Conservation (phyloP, 2,329 filamentous ascomycete genomes). For the Metarhizium robertsii region DNA sequence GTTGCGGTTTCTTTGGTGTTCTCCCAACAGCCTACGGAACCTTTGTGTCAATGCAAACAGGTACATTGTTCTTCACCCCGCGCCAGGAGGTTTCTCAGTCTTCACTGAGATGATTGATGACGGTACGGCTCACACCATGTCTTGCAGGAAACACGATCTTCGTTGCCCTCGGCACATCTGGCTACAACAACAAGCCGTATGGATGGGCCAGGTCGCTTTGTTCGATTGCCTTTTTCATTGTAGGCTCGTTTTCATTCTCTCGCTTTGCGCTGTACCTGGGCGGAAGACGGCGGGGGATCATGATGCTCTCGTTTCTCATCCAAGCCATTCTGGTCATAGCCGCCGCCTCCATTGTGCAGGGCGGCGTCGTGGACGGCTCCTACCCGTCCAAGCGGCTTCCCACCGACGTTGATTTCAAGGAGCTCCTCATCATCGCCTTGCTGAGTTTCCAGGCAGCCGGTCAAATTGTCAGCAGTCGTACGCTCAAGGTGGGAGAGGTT, state of each 20-base stretch:
- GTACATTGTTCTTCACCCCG: conserved; percentile 6
- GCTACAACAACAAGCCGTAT: conserved; percentile 38
- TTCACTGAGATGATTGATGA: too few species aligned
- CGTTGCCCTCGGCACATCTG: conserved; percentile 46
- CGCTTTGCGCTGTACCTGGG: conserved; percentile 14
- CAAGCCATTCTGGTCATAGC: conserved; percentile 42
- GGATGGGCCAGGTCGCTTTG: conserved; percentile 40
- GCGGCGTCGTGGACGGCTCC: conserved; percentile 18
- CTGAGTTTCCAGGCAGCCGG: conserved; percentile 45
- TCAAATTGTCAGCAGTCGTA: conserved; percentile 40
- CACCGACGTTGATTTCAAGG: conserved; percentile 14
- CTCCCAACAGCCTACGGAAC: conserved; percentile 14
- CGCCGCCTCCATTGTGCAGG: conserved; percentile 42
- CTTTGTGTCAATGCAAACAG: conserved; percentile 30
- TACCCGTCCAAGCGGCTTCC: conserved; percentile 7
- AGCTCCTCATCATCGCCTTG: conserved; percentile 33
- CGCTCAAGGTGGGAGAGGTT: conserved; percentile 42
- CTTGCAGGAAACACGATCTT: conserved; percentile 51
- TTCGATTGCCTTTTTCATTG: conserved; percentile 43
- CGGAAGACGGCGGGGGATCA: conserved; percentile 25
- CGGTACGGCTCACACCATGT: neutral
- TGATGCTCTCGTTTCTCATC: conserved; percentile 39
- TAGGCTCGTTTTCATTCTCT: conserved; percentile 41
- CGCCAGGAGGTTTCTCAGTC: too few species aligned
- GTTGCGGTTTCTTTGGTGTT: neutral